Evolutionary conservation across 1,284 basidiomycete genomes (phyloP), one percentile per base, ranked within the genome.

Genomic region (Ganoderma sinense): DNA sequence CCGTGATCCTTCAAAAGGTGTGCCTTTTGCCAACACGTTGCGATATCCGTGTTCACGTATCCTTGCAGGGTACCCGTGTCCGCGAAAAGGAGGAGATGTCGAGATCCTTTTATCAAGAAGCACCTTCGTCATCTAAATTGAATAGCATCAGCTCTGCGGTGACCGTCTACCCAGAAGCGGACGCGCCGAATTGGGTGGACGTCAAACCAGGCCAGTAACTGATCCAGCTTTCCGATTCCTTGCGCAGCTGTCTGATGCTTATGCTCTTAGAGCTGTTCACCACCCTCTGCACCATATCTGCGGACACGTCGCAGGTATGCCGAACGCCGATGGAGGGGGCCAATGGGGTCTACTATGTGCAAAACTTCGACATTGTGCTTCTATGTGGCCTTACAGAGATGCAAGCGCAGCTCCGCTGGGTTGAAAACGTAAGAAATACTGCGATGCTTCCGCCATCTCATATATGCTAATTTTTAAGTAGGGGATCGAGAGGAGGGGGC

Each of bases 341-440:
- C 1, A 62, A 48, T 0, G 71, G 65, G 1, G 26, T 31, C 6
- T 85, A 80, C 64, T 88, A 83, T 69, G 74, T 77, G 55, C 81
- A 84, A 43, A 73, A 80, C 14, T 88, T 82, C 73, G 81, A 85
- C n/a, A 78, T 89, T 62, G 79, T 89, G 26, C 77, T 89, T 59
- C 77, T 82, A 40, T 87, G 87, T 67, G 88, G 88, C 4, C 75
- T 85, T 36, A 84, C 85, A 0, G 85, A 86, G 68, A 62, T 86
- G 8, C 79, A 82, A 61, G 84, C 85, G 0, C 82, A 84, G 68
- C 78, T 86, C n/a, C 71, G 77, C 26, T 89, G 88, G 88, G 74
- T 64, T 23, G 82, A 86, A 61, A 70, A 82, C 14, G 81, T 81
- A 53, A 68, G 79, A 76, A 14, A 29, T 23, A 7, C 26, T n/a